Conservation (phyloP, 2,329 filamentous ascomycete genomes). For the Colletotrichum musae region DNA sequence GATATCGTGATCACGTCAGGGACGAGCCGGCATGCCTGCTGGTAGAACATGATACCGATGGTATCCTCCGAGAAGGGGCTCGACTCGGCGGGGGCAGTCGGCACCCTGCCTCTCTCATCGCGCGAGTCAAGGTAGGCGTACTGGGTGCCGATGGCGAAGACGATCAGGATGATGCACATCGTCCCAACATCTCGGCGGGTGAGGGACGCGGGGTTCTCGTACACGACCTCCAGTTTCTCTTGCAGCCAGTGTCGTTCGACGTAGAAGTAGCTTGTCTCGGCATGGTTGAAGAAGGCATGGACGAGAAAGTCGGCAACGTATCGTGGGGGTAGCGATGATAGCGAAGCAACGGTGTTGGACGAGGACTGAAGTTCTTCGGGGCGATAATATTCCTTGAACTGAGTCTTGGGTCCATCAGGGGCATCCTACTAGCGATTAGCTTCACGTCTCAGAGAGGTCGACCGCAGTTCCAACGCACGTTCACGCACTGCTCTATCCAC, state of each 20-base stretch:
- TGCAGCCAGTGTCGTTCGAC: slow-evolving; percentile 61
- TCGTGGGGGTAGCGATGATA: slow-evolving; percentile 60
- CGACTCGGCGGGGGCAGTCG: slow-evolving; percentile 40
- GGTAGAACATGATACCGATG: slow-evolving; percentile 69
- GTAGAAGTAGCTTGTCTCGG: slow-evolving; percentile 64
- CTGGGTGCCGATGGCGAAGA: slow-evolving; percentile 66
- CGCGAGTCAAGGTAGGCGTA: slow-evolving; percentile 62
- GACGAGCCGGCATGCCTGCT: slow-evolving; percentile 67
- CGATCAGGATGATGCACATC: slow-evolving; percentile 61
- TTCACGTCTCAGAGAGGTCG: neutral
- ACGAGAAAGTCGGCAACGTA: slow-evolving; percentile 63
- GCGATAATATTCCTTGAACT: slow-evolving; percentile 60
- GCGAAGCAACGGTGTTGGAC: slow-evolving; percentile 54
- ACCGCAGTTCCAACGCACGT: slow-evolving; percentile 44
- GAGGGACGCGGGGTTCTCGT: slow-evolving; percentile 54
- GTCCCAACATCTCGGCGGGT: slow-evolving; percentile 58
- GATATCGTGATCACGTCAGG: slow-evolving; percentile 70
- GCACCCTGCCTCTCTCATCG: slow-evolving; percentile 38
- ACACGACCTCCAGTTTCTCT: slow-evolving; percentile 57
- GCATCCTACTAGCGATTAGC: slow-evolving; percentile 19
- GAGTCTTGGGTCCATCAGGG: slow-evolving; percentile 40
- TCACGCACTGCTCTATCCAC: slow-evolving; percentile 61
- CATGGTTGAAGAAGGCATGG: slow-evolving; percentile 63
- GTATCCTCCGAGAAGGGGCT: slow-evolving; percentile 62
- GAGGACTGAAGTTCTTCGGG: slow-evolving; percentile 61